A percentile compares a stretch with the other conserved stretches of the same genome.
phyloP scores from a whole-genome alignment of 148 eudicot species.

The Suaeda aralocaspica region DNA sequence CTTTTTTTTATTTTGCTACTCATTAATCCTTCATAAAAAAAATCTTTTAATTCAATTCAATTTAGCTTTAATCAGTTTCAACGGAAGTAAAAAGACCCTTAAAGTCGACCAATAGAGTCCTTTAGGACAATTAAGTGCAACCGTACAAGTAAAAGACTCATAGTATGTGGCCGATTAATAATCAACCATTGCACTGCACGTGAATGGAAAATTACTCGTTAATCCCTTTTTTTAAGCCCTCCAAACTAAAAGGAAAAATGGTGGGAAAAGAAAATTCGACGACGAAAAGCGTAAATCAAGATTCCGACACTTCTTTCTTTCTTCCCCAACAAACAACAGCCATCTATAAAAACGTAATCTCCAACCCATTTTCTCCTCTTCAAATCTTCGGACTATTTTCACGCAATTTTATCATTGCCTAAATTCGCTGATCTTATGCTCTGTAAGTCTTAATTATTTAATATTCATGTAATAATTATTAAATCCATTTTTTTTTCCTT shows the following conservation, averaged over 20 bases:
- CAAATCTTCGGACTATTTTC: constrained; percentile 14
- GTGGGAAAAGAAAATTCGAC: background rate
- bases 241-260: background rate
- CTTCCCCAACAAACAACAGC: background rate
- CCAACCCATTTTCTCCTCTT: background rate
- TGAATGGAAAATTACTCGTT: no score
- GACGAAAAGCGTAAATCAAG: background rate
- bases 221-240: no score
- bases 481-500: background rate
- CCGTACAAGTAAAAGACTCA: no score
- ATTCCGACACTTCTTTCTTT: background rate
- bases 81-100: no score
- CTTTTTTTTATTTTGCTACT: no score
- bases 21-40: no score
- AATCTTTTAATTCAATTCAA: no score
- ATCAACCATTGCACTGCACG: background rate
- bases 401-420: constrained; percentile 18
- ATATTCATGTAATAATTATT: background rate
- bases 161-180: background rate
- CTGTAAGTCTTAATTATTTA: constrained; percentile 7
- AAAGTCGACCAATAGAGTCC: no score
- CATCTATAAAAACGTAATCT: constrained; percentile 1
- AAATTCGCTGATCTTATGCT: constrained; percentile 5
- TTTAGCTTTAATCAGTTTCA: no score
- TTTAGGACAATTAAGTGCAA: no score